A percentile compares a stretch with the other conserved stretches of the same genome.
Conservation (phyloP, 139 green algal species). For the Trebouxia sp. region DNA sequence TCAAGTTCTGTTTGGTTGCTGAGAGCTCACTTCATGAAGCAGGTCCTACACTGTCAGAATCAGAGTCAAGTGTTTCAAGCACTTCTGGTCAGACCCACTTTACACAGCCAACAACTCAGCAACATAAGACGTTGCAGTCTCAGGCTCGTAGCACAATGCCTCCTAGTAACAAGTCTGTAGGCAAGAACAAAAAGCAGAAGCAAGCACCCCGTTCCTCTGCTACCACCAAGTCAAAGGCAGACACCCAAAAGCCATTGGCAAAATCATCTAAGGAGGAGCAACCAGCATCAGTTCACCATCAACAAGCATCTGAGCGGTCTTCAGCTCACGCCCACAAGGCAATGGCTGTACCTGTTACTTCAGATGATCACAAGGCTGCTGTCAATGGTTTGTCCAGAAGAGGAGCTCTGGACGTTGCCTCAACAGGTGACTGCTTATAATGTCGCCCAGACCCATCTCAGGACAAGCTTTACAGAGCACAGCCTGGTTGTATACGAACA, state of each 20-base stretch:
- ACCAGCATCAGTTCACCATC: not conserved
- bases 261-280: not conserved
- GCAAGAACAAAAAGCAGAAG: not conserved
- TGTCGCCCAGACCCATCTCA: no score
- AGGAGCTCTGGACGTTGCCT: not conserved
- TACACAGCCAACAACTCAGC: not conserved
- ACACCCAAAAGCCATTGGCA: not conserved
- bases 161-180: not conserved
- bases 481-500: no score
- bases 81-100: not conserved
- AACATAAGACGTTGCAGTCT: not conserved
- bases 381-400: not conserved
- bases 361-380: not conserved
- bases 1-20: constrained; percentile 23
- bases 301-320: no score
- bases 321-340: not conserved
- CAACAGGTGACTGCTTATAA: not conserved
- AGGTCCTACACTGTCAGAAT: constrained; percentile 13
- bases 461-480: no score
- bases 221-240: not conserved
- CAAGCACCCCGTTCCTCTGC: not conserved
- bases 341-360: not conserved
- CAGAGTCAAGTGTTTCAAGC: constrained; percentile 4
- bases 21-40: constrained; percentile 28
- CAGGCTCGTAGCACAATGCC: not conserved